Evolutionary conservation across 768 basidiomycete species (phyloP), one percentile per base, ranked within the genome.

Genomic region (Termitomyces sp.): DNA sequence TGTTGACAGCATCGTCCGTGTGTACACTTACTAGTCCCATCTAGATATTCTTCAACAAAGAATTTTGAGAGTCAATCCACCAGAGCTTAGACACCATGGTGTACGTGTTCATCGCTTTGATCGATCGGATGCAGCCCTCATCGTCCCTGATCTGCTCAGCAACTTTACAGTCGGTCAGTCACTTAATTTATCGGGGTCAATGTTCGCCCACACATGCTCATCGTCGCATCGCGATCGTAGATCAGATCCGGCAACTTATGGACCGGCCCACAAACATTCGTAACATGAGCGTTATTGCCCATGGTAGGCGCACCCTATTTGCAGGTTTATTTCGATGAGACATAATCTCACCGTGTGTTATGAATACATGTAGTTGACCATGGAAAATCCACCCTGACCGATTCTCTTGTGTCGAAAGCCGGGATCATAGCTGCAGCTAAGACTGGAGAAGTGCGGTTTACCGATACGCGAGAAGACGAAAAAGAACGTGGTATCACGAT

Each of bases 401-500:
- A 99, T 77, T 98, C 96, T 44, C 83, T 99, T 48, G 95, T 99
- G 72, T 95, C 96, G 64, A 98, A 98, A 82, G 97, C 97, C 63
- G 97, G 97, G 84, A 99, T 99, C 74, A 98, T 99, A 68, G 96
- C 97, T 62, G 78, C 81, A 46, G 79, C 93, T 70, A 96, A 97
- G 74, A 93, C 97, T 61, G 97, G 97, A 72, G 94, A 97, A 60
- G 82, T 92, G 85, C 93, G 96, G 61, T 98, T 95, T 74, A 98
- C 93, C 57, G 95, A 98, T 76, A 98, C 97, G 60, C 84, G 96
- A 80, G 86, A 90, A 10, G 97, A 99, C 72, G 97, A 99, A 82
- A 98, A 96, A 73, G 96, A 98, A 74, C 95, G 96, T 76, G 97
- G 97, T 81, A 98, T 99, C 70, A 98, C 97, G 55, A 98, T 99